Percentiles rank a stretch among this genome's conserved stretches.
These are phyloP conservation scores for Hericium erinaceus DNA, from an alignment of 768 basidiomycete species.

Conservation along the genomic window DNA sequence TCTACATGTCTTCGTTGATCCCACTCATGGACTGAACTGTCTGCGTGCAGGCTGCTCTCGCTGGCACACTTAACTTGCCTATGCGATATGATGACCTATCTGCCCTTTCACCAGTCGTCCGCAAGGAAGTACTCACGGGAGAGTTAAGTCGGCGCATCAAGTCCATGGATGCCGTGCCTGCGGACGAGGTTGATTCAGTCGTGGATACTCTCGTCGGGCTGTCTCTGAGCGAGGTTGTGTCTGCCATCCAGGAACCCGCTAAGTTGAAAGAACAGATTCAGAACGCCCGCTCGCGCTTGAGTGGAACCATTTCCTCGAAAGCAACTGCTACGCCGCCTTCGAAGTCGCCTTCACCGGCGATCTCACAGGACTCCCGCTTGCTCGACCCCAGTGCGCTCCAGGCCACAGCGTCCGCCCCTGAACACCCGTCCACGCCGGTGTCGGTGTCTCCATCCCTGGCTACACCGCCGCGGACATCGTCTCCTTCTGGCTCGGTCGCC, in stretches of 20 bases:
- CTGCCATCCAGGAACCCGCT: slow-evolving; percentile 60
- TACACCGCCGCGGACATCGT: slow-evolving; percentile 78
- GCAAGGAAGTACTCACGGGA: slow-evolving; percentile 77
- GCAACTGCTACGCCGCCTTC: slow-evolving; percentile 33
- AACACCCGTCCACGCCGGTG: slow-evolving; percentile 81
- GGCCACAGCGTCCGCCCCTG: slow-evolving; percentile 82
- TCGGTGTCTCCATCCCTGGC: slow-evolving; percentile 68
- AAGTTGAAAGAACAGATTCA: slow-evolving; percentile 59
- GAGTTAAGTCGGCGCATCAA: slow-evolving; percentile 73
- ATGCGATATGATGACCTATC: slow-evolving; percentile 86
- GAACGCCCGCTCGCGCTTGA: slow-evolving; percentile 21
- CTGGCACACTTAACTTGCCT: slow-evolving; percentile 70
- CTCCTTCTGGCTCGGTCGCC: slow-evolving; percentile 55
- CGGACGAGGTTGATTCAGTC: slow-evolving; percentile 48
- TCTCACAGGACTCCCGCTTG: slow-evolving; percentile 64
- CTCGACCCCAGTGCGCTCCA: slow-evolving; percentile 52
- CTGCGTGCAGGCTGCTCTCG: slow-evolving; percentile 57
- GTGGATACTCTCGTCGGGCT: slow-evolving; percentile 66
- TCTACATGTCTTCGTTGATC: slow-evolving; percentile 1
- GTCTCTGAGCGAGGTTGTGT: slow-evolving; percentile 68
- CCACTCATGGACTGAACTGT: not conserved
- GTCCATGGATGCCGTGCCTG: slow-evolving; percentile 40
- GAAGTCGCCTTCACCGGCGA: slow-evolving; percentile 46
- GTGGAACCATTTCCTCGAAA: not conserved
- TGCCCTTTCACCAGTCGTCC: slow-evolving; percentile 75